phyloP scores from a whole-genome alignment of 2,329 filamentous ascomycete species.

The Gyromitra esculenta region DNA sequence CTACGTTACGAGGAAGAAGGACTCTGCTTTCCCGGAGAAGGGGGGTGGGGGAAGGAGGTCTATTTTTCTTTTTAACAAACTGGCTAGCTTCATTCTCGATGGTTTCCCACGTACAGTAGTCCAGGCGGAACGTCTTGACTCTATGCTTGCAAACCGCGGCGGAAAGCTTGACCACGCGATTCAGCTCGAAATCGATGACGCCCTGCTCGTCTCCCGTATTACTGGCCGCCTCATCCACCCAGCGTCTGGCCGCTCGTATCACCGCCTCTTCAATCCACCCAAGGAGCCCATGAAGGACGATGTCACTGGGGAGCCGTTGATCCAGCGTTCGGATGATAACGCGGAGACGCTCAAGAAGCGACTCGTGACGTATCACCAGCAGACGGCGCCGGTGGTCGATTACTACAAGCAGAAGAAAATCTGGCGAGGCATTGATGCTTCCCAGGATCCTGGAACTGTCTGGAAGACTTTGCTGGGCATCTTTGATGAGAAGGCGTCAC shows the following conservation, averaged over 20 bases:
- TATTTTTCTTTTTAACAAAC: slow-evolving; percentile 27
- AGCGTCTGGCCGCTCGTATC: slow-evolving; percentile 94
- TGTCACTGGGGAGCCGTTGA: slow-evolving; percentile 92
- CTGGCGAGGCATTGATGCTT: slow-evolving; percentile 94
- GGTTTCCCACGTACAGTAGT: slow-evolving; percentile 97
- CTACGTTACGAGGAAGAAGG: background rate
- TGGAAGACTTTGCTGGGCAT: slow-evolving; percentile 92
- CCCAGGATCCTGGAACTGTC: slow-evolving; percentile 92
- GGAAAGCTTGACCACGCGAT: slow-evolving; percentile 93
- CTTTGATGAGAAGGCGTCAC: slow-evolving; percentile 70
- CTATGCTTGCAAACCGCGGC: slow-evolving; percentile 81
- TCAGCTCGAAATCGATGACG: slow-evolving; percentile 96
- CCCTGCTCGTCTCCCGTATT: slow-evolving; percentile 91
- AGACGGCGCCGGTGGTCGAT: slow-evolving; percentile 89
- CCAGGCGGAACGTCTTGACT: slow-evolving; percentile 92
- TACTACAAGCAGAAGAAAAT: slow-evolving; percentile 99
- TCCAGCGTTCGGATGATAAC: slow-evolving; percentile 97
- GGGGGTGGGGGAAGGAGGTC: background rate
- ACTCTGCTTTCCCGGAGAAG: no score
- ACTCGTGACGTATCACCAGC: slow-evolving; percentile 88
- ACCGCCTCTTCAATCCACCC: slow-evolving; percentile 98
- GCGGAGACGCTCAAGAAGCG: slow-evolving; percentile 95
- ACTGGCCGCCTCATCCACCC: slow-evolving; percentile 96
- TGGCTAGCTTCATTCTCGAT: slow-evolving; percentile 90
- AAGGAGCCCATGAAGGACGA: slow-evolving; percentile 95